These are phyloP conservation scores for Pleurotus djamor DNA, from an alignment of 768 basidiomycete genomes.

Conservation along the genomic window DNA sequence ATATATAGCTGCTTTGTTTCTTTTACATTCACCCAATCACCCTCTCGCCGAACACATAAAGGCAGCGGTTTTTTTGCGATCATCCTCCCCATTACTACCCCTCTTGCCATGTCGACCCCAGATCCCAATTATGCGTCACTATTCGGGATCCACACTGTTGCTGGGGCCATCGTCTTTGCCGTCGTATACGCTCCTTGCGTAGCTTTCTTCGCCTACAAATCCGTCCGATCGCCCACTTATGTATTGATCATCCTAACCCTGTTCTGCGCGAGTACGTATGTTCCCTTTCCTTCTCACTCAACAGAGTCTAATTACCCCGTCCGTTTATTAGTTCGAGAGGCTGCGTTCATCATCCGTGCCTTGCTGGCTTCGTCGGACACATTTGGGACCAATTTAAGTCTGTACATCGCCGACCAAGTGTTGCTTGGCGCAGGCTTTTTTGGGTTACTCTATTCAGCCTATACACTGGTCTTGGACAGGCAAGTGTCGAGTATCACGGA, in stretches of 20 bases:
- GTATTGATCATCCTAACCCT: slow-evolving; percentile 29
- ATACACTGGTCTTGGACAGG: slow-evolving; percentile 37
- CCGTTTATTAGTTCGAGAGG: slow-evolving; percentile 29
- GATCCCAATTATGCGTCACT: slow-evolving; percentile 26
- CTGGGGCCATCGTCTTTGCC: slow-evolving; percentile 33
- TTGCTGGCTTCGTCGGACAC: slow-evolving; percentile 26
- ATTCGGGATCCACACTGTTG: slow-evolving; percentile 29
- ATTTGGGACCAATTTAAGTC: slow-evolving; percentile 24
- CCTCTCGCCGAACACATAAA: too few relatives aligned
- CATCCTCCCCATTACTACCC: neutral
- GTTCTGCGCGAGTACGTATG: slow-evolving; percentile 35
- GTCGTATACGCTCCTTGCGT: slow-evolving; percentile 28
- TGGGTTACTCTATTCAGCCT: slow-evolving; percentile 38
- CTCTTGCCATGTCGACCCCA: neutral
- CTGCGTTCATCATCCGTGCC: slow-evolving; percentile 38
- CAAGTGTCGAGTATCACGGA: slow-evolving; percentile 18
- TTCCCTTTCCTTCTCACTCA: neutral
- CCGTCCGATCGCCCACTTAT: slow-evolving; percentile 27
- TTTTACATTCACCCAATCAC: too few relatives aligned
- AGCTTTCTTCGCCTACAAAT: slow-evolving; percentile 24
- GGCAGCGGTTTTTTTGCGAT: too few relatives aligned
- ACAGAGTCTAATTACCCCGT: neutral
- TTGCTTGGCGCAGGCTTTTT: slow-evolving; percentile 41
- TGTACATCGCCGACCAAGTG: slow-evolving; percentile 36
- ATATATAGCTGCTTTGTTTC: too few relatives aligned